Base-by-base conservation (phyloP, 1,284 basidiomycete species). In the Hypsizygus ulmarius region DNA sequence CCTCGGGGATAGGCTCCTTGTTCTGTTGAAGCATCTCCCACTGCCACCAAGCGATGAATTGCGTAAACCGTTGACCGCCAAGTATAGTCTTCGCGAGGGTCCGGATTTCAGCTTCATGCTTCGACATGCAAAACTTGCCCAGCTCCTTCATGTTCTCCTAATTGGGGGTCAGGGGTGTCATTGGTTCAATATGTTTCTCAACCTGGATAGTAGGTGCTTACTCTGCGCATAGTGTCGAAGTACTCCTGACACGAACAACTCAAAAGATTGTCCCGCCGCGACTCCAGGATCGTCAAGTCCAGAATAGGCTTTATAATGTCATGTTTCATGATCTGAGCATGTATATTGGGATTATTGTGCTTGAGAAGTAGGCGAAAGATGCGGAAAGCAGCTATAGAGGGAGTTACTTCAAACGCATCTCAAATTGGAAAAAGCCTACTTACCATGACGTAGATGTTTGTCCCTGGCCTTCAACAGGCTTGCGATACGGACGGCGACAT, bases 171-270 rank as follows among this genome's bases (percentile, higher is more conserved):
- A 12, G 1, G 27, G 28, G 45, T 10, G 39, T 7, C 2, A 25
- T 43, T 39, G 28, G 46, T 47, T 25, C 21, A 4, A 25, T 25
- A 25, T 25, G 4, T 25, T 25, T 18, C 12, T 16, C 8, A 45
- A 34, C 39, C 37, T 38, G 36, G n/a, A 51, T 25, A 10, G 28
- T 55, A 69, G 30, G 36, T 28, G 65, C 79, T 55, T 53, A 94
- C 93, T 72, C 81, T 81, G 50, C 90, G 83, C 65, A 98, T 90
- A 55, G 82, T 78, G 60, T 99, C 96, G 60, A 99, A 93, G 54
- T 93, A 90, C 64, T 99, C 96, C 61, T 97, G 86, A 72, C 93
- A 97, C 14, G 95, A 91, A 55, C 93, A 95, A 59, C 87, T 90
- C 38, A 99, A 75, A 55, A 99, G 78, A 66, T 96, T 99, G 68